Conservation (phyloP, 2,329 filamentous ascomycete species). For the Ascochyta rabiei region DNA sequence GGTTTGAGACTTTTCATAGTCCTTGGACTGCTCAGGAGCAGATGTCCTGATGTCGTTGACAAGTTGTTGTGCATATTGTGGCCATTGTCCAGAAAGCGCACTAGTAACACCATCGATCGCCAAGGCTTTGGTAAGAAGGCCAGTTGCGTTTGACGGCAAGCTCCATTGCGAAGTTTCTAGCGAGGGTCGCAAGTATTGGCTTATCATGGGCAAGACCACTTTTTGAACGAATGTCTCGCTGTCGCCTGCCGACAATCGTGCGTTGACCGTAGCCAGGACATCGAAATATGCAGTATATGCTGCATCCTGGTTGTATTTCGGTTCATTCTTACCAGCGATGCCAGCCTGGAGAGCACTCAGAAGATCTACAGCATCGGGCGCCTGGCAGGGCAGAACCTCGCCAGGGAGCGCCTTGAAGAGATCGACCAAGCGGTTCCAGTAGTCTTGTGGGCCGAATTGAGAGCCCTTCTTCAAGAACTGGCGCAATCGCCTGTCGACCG, state of each 20-base stretch:
- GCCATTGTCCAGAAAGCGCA: conserved; percentile 66
- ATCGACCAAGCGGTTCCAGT: conserved; percentile 72
- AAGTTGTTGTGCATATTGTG: conserved; percentile 65
- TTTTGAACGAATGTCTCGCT: conserved; percentile 53
- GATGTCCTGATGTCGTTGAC: conserved; percentile 73
- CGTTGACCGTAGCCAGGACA: conserved; percentile 57
- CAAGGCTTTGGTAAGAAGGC: conserved; percentile 51
- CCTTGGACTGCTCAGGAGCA: conserved; percentile 80
- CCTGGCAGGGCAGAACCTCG: conserved; percentile 60
- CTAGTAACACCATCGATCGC: conserved; percentile 51
- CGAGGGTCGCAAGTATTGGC: conserved; percentile 59
- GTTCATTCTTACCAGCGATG: conserved; percentile 75
- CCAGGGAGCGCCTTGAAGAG: conserved; percentile 65
- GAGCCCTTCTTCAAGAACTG: conserved; percentile 83
- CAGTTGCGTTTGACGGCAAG: conserved; percentile 51
- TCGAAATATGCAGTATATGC: conserved; percentile 81
- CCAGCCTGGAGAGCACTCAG: conserved; percentile 73
- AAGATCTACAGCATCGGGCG: conserved; percentile 64
- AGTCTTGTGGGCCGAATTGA: conserved; percentile 72
- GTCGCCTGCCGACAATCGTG: conserved; percentile 52
- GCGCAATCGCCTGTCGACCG: conserved; percentile 64
- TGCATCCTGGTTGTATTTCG: conserved; percentile 67
- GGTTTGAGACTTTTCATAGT: conserved; percentile 74
- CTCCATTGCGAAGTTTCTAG: conserved; percentile 57
- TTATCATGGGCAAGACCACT: conserved; percentile 59